These are phyloP conservation scores for Fusarium zealandicum DNA, from an alignment of 2,329 filamentous ascomycete species.

Conservation along the genomic window DNA sequence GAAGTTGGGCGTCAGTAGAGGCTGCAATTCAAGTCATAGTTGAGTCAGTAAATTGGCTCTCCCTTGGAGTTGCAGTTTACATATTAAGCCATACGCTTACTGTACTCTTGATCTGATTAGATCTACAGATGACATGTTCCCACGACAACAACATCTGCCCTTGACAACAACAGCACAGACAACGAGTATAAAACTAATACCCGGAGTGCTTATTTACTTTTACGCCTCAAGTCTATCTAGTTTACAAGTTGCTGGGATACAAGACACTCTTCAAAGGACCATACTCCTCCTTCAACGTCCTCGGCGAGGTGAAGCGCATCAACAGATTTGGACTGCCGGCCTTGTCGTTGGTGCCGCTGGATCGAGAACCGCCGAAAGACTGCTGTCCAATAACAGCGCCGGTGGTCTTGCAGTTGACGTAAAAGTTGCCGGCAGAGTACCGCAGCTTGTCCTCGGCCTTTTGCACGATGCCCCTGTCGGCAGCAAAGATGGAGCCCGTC, in stretches of 20 bases:
- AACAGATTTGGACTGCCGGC: conserved; percentile 68
- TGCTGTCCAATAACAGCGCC: conserved; percentile 75
- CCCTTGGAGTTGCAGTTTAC: no score
- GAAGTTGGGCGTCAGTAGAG: no score
- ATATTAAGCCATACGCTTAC: no score
- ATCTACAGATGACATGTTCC: no score
- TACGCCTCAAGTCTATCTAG: no score
- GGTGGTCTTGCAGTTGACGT: conserved; percentile 81
- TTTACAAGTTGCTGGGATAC: conserved; percentile 7
- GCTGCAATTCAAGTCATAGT: no score
- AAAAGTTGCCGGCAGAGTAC: conserved; percentile 80
- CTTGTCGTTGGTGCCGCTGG: conserved; percentile 75
- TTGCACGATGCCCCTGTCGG: conserved; percentile 68
- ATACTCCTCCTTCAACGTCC: conserved; percentile 12
- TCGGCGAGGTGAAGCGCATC: conserved; percentile 55
- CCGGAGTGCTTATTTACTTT: no score
- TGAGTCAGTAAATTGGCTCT: no score
- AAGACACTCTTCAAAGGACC: conserved; percentile 1
- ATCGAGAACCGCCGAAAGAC: conserved; percentile 72
- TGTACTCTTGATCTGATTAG: no score
- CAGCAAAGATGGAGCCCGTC: conserved; percentile 76
- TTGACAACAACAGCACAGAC: no score
- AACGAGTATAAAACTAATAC: no score
- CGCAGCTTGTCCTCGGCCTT: conserved; percentile 73
- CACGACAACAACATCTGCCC: no score